Evolutionary conservation across 1,284 basidiomycete species (phyloP).

Genomic region (Porogramme epimiltina): DNA sequence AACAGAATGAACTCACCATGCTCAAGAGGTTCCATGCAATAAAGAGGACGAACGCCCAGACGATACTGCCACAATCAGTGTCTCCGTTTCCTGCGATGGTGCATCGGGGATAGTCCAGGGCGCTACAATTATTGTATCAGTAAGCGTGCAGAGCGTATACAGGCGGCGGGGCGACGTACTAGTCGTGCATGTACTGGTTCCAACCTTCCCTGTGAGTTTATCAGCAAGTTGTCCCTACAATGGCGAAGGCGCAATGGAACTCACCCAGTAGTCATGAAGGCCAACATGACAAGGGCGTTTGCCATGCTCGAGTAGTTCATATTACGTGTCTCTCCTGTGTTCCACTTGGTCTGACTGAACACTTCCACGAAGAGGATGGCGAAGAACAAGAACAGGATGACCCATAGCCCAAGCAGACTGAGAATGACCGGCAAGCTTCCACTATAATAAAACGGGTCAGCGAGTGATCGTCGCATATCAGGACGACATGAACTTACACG

Average conservation of each 20-base stretch:
- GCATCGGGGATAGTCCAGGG: constrained; percentile 81
- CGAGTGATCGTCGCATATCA: background rate
- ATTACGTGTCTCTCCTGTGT: constrained; percentile 67
- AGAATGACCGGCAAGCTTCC: constrained; percentile 88
- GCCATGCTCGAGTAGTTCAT: constrained; percentile 86
- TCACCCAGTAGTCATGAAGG: constrained; percentile 76
- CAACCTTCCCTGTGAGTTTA: constrained; percentile 73
- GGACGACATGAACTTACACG: constrained; percentile 58
- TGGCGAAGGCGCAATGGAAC: constrained; percentile 24
- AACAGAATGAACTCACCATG: constrained; percentile 68
- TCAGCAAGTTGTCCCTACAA: background rate
- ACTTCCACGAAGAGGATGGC: constrained; percentile 91
- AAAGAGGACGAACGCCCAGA: constrained; percentile 88
- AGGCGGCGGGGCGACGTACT: constrained; percentile 50
- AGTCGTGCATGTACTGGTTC: constrained; percentile 97
- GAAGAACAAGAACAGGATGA: constrained; percentile 92
- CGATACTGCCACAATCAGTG: constrained; percentile 88
- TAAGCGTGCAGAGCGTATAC: background rate
- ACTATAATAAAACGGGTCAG: constrained; percentile 39
- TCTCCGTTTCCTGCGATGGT: constrained; percentile 63
- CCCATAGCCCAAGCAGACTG: constrained; percentile 88
- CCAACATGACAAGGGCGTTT: constrained; percentile 84
- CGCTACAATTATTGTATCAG: constrained; percentile 42
- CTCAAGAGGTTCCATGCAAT: constrained; percentile 96
- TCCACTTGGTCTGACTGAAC: constrained; percentile 92